These are phyloP conservation scores for Elongisporangium undulatum DNA, from an alignment of 352 stramenopile genomes.

Conservation along the genomic window DNA sequence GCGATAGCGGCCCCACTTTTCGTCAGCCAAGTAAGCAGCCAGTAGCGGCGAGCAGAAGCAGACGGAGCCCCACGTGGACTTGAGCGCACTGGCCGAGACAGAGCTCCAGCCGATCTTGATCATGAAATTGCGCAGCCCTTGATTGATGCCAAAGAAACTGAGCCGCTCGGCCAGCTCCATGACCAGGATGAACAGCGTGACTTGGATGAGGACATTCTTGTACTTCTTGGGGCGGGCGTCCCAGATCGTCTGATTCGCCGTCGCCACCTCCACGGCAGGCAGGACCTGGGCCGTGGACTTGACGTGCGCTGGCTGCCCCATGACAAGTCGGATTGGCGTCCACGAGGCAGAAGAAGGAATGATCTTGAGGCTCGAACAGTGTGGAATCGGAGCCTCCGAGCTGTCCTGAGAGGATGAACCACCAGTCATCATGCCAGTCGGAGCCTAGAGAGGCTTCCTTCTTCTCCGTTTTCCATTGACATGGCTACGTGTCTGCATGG, in stretches of 20 bases:
- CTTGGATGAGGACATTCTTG: conserved; percentile 35
- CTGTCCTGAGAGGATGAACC: too few species aligned
- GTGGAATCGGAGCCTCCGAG: too few species aligned
- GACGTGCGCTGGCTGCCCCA: too few species aligned
- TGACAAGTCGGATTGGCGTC: too few species aligned
- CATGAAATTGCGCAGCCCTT: conserved; percentile 52
- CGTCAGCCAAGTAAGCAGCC: conserved; percentile 55
- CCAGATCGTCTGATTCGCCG: conserved; percentile 13
- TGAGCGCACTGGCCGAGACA: conserved; percentile 50
- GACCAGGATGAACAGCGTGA: background rate
- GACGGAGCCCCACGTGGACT: conserved; percentile 60
- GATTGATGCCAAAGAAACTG: conserved; percentile 88
- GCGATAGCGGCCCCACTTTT: conserved; percentile 56
- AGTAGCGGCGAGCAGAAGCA: conserved; percentile 59
- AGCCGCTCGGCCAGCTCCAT: conserved; percentile 47
- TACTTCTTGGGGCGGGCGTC: conserved; percentile 31
- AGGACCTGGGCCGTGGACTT: too few species aligned
- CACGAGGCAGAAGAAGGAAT: too few species aligned
- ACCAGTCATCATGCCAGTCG: too few species aligned
- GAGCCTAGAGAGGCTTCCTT: too few species aligned
- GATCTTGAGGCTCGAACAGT: too few species aligned
- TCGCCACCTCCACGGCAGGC: too few species aligned
- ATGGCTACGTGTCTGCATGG: too few species aligned
- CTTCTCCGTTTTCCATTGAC: too few species aligned
- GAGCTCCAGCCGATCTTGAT: conserved; percentile 47